phyloP scores from a whole-genome alignment of 495 filamentous ascomycete genomes.

The Aspergillus avenaceus region DNA sequence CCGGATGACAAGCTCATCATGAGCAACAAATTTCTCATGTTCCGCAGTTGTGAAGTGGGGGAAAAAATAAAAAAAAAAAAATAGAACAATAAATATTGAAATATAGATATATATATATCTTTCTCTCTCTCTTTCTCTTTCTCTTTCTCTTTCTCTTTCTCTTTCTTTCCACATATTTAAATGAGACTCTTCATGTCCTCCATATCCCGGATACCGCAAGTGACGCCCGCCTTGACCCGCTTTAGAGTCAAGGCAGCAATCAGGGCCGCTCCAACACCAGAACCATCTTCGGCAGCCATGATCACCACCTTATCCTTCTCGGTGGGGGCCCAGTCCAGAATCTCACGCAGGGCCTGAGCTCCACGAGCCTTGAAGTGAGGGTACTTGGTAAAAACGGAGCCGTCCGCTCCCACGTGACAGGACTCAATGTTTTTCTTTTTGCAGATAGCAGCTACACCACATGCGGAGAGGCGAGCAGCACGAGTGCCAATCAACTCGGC shows the following conservation, averaged over 20 bases:
- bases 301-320: conserved; percentile 84
- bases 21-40: too few species aligned
- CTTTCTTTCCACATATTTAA: conserved; percentile 13
- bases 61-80: too few species aligned
- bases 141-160: too few species aligned
- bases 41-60: too few species aligned
- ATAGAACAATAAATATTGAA: too few species aligned
- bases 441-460: conserved; percentile 91
- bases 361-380: conserved; percentile 93
- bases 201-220: conserved; percentile 72
- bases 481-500: conserved; percentile 93
- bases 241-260: conserved; percentile 93
- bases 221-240: conserved; percentile 72
- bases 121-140: too few species aligned
- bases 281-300: conserved; percentile 86
- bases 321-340: conserved; percentile 79
- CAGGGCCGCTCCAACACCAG: conserved; percentile 90
- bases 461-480: conserved; percentile 86
- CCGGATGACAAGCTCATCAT: too few species aligned
- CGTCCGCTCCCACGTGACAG: conserved; percentile 93
- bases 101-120: too few species aligned
- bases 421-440: conserved; percentile 85
- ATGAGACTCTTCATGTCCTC: conserved; percentile 46
- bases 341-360: conserved; percentile 84
- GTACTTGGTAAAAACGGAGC: conserved; percentile 97